Evolutionary conservation across 441 rosid species (phyloP).

Genomic region (Viola pubescens): DNA sequence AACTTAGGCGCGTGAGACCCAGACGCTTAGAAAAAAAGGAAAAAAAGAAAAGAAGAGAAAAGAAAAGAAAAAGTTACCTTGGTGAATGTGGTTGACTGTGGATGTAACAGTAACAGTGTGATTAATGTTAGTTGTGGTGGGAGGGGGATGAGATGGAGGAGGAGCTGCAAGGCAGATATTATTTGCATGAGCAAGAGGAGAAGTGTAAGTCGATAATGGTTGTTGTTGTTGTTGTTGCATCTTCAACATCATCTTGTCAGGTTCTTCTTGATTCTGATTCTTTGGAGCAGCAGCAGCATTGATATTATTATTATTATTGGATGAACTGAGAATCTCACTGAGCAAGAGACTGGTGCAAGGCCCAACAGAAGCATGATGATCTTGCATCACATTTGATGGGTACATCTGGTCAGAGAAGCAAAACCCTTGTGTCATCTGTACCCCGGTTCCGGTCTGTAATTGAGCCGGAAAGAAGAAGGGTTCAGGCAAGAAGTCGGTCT

Average conservation of each 20-base stretch:
- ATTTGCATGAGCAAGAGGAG: slow-evolving; percentile 18
- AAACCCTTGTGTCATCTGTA: slow-evolving; percentile 38
- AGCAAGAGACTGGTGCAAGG: slow-evolving; percentile 65
- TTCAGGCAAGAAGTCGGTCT: slow-evolving; percentile 40
- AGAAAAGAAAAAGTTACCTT: slow-evolving; percentile 34
- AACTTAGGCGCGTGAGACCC: too few relatives aligned
- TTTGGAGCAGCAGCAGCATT: slow-evolving; percentile 20
- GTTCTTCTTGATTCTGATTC: slow-evolving; percentile 33
- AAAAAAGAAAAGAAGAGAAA: neutral
- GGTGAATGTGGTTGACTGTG: slow-evolving; percentile 31
- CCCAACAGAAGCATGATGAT: slow-evolving; percentile 36
- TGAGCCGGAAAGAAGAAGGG: slow-evolving; percentile 49
- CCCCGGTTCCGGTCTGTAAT: slow-evolving; percentile 17
- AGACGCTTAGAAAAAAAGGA: too few relatives aligned
- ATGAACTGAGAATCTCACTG: slow-evolving; percentile 52
- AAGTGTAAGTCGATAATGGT: slow-evolving; percentile 13
- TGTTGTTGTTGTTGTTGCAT: slow-evolving; percentile 32
- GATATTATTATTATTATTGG: too few relatives aligned
- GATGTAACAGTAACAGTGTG: slow-evolving; percentile 36
- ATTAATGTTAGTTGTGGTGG: slow-evolving; percentile 18
- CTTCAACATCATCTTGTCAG: slow-evolving; percentile 25
- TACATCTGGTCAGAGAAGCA: slow-evolving; percentile 34
- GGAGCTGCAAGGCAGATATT: neutral
- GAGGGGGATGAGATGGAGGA: slow-evolving; percentile 11
- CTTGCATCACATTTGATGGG: slow-evolving; percentile 34